Evolutionary conservation across 2,329 filamentous ascomycete species (phyloP), one percentile per base, ranked within the genome.

Genomic region (Plenodomus biglobosus): DNA sequence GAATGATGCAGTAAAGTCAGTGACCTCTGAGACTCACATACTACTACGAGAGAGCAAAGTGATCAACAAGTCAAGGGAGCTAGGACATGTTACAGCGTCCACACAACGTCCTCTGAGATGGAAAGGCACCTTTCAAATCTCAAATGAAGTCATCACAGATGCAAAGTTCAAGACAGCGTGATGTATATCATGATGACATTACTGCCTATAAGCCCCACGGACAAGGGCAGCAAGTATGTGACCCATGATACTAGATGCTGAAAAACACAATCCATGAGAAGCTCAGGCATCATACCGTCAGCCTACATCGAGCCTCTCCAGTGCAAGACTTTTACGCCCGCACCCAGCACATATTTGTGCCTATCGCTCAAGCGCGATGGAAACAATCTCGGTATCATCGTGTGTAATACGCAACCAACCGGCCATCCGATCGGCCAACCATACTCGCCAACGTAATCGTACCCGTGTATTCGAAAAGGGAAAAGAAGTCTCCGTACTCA

Each of bases 141-240:
- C 27, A 32, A 32, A 32, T 32, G 27, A 32, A 32, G 27, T 32
- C 27, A 32, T 32, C 27, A 32, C 21, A 42, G 39, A 34, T 39
- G 13, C 30, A 17, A 17, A 35, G 7, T n/a, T 16, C 34, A 18
- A 39, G 37, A 22, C 17, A 22, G 38, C 2, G 6, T 38, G 22
- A 51, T 58, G 47, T 62, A 53, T 65, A 66, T 66, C 61, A 50
- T 68, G 55, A 56, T 66, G 46, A 55, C 55, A 66, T 67, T 68
- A 50, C 59, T 67, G 56, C 55, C 55, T 55, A 58, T 53, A 53
- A 55, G 58, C 48, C 59, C 45, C 57, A 45, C 46, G 44, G 38
- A 41, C 22, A 38, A 46, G 47, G 50, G 56, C 43, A 50, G 49
- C 47, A 32, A 45, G 50, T 58, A 56, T 44, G 56, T 32, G 44